These are phyloP conservation scores for Hygrophila difformis DNA, from an alignment of 257 asterid genomes.

Conservation along the genomic window DNA sequence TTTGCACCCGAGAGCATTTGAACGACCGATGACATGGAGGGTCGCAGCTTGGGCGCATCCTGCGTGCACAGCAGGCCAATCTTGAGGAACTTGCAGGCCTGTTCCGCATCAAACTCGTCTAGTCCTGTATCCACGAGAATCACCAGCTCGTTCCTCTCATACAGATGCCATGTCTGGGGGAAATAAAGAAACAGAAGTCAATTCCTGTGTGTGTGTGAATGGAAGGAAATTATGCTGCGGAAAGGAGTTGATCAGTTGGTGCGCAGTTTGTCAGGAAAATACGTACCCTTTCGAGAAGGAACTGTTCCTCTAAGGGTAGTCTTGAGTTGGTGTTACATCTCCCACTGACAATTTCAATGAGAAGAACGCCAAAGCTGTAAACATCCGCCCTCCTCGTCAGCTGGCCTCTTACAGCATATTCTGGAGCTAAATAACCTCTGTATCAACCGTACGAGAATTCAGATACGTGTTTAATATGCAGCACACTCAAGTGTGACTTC, in stretches of 20 bases:
- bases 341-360: slow-evolving; percentile 65
- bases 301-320: slow-evolving; percentile 51
- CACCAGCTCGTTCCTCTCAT: slow-evolving; percentile 41
- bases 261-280: background rate
- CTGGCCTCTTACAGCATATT: slow-evolving; percentile 65
- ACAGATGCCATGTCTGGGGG: slow-evolving; percentile 63
- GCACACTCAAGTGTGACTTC: no score
- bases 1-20: slow-evolving; percentile 49
- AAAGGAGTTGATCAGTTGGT: background rate
- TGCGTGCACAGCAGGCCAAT: slow-evolving; percentile 67
- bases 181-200: no score
- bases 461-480: no score
- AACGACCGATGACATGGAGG: slow-evolving; percentile 53
- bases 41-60: slow-evolving; percentile 55
- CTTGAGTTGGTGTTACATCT: slow-evolving; percentile 60
- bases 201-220: no score
- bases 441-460: no score
- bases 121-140: slow-evolving; percentile 39
- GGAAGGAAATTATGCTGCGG: no score
- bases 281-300: slow-evolving; percentile 68
- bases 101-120: slow-evolving; percentile 42
- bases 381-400: slow-evolving; percentile 58
- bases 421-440: slow-evolving; percentile 84
- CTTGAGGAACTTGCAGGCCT: slow-evolving; percentile 56
- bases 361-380: slow-evolving; percentile 71